phyloP scores from a whole-genome alignment of 2,329 filamentous ascomycete genomes.

The Arthrinium puccinioides region DNA sequence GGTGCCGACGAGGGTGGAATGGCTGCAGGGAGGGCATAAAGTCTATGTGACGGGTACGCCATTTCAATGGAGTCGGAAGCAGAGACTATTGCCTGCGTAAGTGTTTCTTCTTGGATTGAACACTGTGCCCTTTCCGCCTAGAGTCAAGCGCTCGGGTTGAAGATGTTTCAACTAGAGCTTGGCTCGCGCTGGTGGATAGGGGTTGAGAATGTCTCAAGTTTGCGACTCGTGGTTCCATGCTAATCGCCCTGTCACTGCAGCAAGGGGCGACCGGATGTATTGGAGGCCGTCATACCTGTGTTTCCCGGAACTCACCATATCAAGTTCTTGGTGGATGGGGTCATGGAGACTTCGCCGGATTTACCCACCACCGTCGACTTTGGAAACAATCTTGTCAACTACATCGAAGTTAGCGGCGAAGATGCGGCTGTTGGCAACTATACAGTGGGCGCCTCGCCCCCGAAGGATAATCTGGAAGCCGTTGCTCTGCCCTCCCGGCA shows the following conservation, averaged over 20 bases:
- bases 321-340: slow-evolving; percentile 89
- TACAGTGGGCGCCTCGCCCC: slow-evolving; percentile 19
- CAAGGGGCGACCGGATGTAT: slow-evolving; percentile 52
- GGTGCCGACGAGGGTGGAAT: slow-evolving; percentile 80
- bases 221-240: too few species aligned
- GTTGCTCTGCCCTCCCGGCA: slow-evolving; percentile 22
- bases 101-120: slow-evolving; percentile 26
- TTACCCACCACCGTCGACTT: slow-evolving; percentile 95
- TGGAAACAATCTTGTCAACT: slow-evolving; percentile 96
- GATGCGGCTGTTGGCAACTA: slow-evolving; percentile 17
- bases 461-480: slow-evolving; percentile 20
- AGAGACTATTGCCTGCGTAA: slow-evolving; percentile 78
- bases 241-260: too few species aligned
- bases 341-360: slow-evolving; percentile 82
- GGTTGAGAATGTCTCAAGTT: too few species aligned
- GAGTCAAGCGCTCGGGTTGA: too few species aligned
- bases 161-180: too few species aligned
- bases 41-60: slow-evolving; percentile 97
- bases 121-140: too few species aligned
- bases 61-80: slow-evolving; percentile 95
- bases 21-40: slow-evolving; percentile 76
- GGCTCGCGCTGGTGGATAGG: too few species aligned
- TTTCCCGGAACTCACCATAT: slow-evolving; percentile 93
- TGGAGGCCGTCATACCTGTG: slow-evolving; percentile 73
- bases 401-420: slow-evolving; percentile 78